Evolutionary conservation across 441 rosid species (phyloP).

Genomic region (Populus hybrid): DNA sequence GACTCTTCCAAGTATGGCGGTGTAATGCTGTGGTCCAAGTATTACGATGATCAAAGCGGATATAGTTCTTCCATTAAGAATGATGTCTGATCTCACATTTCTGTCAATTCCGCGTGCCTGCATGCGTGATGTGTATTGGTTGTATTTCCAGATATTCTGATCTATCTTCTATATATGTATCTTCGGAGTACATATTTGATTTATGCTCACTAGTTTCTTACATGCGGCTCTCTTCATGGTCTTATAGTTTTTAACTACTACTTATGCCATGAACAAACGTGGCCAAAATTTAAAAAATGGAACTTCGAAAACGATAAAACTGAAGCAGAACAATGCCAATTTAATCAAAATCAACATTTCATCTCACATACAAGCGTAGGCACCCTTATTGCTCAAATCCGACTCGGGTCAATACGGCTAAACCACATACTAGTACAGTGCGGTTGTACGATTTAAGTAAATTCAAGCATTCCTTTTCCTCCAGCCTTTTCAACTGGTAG

Average conservation of each 20-base stretch:
- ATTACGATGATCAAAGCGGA: slow-evolving; percentile 23
- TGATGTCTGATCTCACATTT: slow-evolving; percentile 6
- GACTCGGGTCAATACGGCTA: no score
- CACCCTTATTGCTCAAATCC: not conserved
- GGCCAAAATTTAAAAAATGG: no score
- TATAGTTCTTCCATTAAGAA: slow-evolving; percentile 31
- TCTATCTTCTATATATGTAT: not conserved
- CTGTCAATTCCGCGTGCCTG: not conserved
- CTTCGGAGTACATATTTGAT: not conserved
- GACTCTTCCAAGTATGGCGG: slow-evolving; percentile 27
- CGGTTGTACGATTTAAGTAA: not conserved
- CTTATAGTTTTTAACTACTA: no score
- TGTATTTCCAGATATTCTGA: not conserved
- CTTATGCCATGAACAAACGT: not conserved
- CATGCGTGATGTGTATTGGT: not conserved
- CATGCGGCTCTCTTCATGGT: not conserved
- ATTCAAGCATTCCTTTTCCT: not conserved
- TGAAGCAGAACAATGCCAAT: not conserved
- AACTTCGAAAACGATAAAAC: not conserved
- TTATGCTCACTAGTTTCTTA: not conserved
- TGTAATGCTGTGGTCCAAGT: slow-evolving; percentile 34
- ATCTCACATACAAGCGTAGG: not conserved
- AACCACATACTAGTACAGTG: not conserved
- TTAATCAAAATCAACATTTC: not conserved
- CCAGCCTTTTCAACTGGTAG: not conserved